Evolutionary conservation across 1,139 yeast genomes (phyloP).

Genomic region (Wickerhamomyces sp.): DNA sequence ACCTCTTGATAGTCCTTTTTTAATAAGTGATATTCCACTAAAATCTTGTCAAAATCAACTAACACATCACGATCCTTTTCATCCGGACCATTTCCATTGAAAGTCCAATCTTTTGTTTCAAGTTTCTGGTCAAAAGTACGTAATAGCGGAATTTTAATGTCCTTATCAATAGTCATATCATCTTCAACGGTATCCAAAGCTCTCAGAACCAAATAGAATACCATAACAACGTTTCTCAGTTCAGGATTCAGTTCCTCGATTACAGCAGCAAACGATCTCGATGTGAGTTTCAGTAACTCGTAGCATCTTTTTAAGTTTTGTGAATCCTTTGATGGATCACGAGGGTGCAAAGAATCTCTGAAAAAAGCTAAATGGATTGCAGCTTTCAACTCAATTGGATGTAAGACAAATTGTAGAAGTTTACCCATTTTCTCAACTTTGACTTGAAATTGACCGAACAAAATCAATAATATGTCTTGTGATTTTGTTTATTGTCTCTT

Average conservation of each 20-base stretch:
- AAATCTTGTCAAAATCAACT: slow-evolving; percentile 64
- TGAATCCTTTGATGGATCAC: slow-evolving; percentile 39
- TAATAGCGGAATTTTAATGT: slow-evolving; percentile 68
- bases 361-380: slow-evolving; percentile 55
- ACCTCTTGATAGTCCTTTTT: slow-evolving; percentile 76
- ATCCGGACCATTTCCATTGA: slow-evolving; percentile 63
- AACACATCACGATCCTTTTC: slow-evolving; percentile 82
- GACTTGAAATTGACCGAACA: background rate
- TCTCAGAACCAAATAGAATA: slow-evolving; percentile 80
- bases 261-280: slow-evolving; percentile 91
- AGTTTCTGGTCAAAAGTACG: slow-evolving; percentile 64
- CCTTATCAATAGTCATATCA: slow-evolving; percentile 81
- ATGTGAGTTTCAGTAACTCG: slow-evolving; percentile 60
- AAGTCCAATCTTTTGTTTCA: slow-evolving; percentile 69
- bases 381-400: slow-evolving; percentile 70
- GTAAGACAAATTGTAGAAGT: slow-evolving; percentile 53
- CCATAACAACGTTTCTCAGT: slow-evolving; percentile 71
- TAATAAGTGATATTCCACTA: slow-evolving; percentile 67
- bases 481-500: too few relatives aligned
- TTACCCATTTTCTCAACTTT: slow-evolving; percentile 49
- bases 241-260: slow-evolving; percentile 90
- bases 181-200: slow-evolving; percentile 97
- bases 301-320: slow-evolving; percentile 60
- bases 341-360: slow-evolving; percentile 52
- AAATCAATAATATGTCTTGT: too few relatives aligned